A percentile compares a stretch with the other conserved stretches of the same genome.
Evolutionary conservation across 1,284 basidiomycete species (phyloP).

Genomic region (Wolfiporia cocos): DNA sequence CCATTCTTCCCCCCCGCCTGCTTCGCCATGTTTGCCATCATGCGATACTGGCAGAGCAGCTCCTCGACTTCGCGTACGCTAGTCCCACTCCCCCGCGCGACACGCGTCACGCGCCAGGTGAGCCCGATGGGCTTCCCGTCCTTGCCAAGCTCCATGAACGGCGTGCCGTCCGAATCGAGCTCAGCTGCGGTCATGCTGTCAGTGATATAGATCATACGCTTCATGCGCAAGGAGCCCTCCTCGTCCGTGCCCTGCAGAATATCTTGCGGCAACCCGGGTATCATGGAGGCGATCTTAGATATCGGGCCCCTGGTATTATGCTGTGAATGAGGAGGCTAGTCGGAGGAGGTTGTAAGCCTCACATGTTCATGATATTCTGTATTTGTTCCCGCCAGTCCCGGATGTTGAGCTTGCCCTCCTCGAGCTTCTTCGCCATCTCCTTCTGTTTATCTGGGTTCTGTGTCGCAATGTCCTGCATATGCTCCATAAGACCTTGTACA

Average conservation of each 20-base stretch:
- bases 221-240: conserved; percentile 88
- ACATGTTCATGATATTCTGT: conserved; percentile 97
- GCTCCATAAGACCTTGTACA: conserved; percentile 94
- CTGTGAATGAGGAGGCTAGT: conserved; percentile 1
- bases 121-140: conserved; percentile 78
- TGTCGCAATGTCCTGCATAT: conserved; percentile 92
- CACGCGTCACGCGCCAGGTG: conserved; percentile 83
- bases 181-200: conserved; percentile 95
- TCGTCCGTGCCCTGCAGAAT: conserved; percentile 89
- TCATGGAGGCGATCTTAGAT: conserved; percentile 98
- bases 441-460: conserved; percentile 96
- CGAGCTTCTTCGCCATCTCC: conserved; percentile 97
- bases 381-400: conserved; percentile 98
- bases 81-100: conserved; percentile 94
- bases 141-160: conserved; percentile 81
- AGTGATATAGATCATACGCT: conserved; percentile 98
- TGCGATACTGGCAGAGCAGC: conserved; percentile 88
- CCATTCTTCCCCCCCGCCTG: conserved; percentile 96
- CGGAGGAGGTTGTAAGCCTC: conserved; percentile 5
- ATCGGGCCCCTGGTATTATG: conserved; percentile 76
- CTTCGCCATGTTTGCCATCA: conserved; percentile 98
- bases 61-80: conserved; percentile 97
- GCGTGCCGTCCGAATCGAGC: conserved; percentile 92
- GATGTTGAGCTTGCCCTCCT: conserved; percentile 94
- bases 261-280: conserved; percentile 90